Evolutionary conservation across 140 eudicot species (phyloP), one percentile per base, ranked within the genome.

Genomic region (Senecio squalidus): DNA sequence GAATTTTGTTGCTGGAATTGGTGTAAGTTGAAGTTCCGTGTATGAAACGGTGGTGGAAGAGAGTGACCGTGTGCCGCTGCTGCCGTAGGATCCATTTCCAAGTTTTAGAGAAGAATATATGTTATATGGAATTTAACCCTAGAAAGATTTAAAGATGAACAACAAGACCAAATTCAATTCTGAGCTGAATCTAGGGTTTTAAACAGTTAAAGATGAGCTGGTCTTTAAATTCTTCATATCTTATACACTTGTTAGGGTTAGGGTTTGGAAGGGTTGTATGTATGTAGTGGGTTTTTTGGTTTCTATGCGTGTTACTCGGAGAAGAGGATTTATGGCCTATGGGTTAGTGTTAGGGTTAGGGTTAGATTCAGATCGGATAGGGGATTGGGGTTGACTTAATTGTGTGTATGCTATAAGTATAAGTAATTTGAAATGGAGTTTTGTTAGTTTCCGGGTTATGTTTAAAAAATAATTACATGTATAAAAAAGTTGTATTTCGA

Each of bases 31-130:
- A 86, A 82, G 68, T 86, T 80, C 71, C 95, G 62, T 4, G 88
- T 80, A 41, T 82, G 84, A 49, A 86, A 86, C 6, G 95, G 82
- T 25, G 92, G 91, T 25, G 95, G 95, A 52, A 86, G 84, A 28
- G 91, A 69, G 66, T 79, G 86, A 30, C 75, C 75, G 62, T 49
- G 68, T 31, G 66, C 59, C 5, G 70, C 13, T 45, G 76, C 34
- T 4, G 73, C 33, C 0, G 73, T 48, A 6, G 74, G 86, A 79
- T 83, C 86, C 83, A 83, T 79, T 61, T 47, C 29, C 58, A 15
- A 55, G 36, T 9, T 60, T 23, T 1, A 21, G 1, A 36, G 10
- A 9, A 15, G 4, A 9, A 36, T 15, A 36, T 13, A 13, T 36
- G 1, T 13, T 15, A 11, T 13, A 13, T 36, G 14, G n/a, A 36